Base-by-base conservation (phyloP, 306 rosid species). In the Pterocarpus macrocarpus region DNA sequence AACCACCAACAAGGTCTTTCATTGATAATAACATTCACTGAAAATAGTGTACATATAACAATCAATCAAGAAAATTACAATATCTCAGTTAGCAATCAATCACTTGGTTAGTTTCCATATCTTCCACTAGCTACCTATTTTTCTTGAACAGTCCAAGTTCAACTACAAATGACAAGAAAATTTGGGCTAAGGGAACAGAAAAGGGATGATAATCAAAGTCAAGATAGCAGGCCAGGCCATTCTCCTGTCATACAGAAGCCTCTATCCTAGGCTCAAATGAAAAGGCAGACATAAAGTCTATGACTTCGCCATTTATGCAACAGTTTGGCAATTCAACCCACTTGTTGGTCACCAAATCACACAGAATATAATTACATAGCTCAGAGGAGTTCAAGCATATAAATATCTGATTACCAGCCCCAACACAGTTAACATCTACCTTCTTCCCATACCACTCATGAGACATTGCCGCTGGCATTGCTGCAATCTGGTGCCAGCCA, bases 241-340 rank as follows among this genome's bases (percentile, higher is more conserved):
- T 64, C 4, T 67, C 41, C 17, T 68, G 64, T 90, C 89, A 91
- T 4, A 88, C 83, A 71, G 84, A 79, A 77, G 91, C 95, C 91
- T 94, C 98, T 50, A 92, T 90, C 84, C 98, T 89, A 39, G 98
- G 98, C 89, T 94, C 91, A 72, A 94, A 94, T 53, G 97, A 81
- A 78, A 90, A 85, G 47, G 97, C 90, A 82, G 95, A 92, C 97
- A 90, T 86, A 76, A 94, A 94, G 77, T 92, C 93, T 10, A 85
- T 57, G 73, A 88, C 87, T 81, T 86, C 81, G 49, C 98, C 97
- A 77, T 89, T 89, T 45, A 88, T 76, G 85, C 72, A 81, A 78
- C 95, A 94, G 17, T 83, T 89, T 47, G 94, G 95, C 82, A 94
- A 84, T 72, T 89, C 91, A 56, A 79, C 47, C 98, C 98, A 94